Evolutionary conservation across 306 rosid genomes (phyloP).

Genomic region (Aeschynomene evenia): DNA sequence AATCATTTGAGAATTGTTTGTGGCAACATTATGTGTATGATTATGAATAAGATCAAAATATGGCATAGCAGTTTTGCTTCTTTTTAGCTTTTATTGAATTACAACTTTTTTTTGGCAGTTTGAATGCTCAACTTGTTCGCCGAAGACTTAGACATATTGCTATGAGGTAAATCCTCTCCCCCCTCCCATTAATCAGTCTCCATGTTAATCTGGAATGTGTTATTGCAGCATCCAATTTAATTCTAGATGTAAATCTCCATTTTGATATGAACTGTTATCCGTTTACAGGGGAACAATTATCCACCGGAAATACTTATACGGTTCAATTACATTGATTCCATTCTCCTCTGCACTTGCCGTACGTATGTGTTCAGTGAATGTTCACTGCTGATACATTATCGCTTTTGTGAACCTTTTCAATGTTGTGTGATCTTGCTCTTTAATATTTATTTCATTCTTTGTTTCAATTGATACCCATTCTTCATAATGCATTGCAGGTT

Average conservation of each 20-base stretch:
- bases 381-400: neutral
- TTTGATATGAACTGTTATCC: conserved; percentile 23
- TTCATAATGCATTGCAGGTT: conserved; percentile 53
- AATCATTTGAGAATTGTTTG: neutral
- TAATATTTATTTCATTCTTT: neutral
- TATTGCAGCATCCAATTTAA: conserved; percentile 11
- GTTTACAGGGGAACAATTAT: conserved; percentile 70
- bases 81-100: conserved; percentile 11
- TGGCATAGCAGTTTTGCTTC: conserved; percentile 1
- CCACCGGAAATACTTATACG: conserved; percentile 78
- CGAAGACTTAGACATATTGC: conserved; percentile 85
- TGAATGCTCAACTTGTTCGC: conserved; percentile 80
- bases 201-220: conserved; percentile 2
- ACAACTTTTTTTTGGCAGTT: conserved; percentile 49
- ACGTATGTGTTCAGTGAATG: conserved; percentile 50
- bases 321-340: conserved; percentile 72
- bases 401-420: neutral
- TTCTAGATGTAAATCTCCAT: conserved; percentile 23
- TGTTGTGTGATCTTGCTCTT: conserved; percentile 12
- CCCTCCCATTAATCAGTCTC: neutral
- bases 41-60: neutral
- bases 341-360: conserved; percentile 69
- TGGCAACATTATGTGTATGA: neutral
- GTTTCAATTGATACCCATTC: conserved; percentile 14
- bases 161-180: conserved; percentile 51